Evolutionary conservation across 176 grass and related monocot species (phyloP).

Genomic region (Musa troglodytarum): DNA sequence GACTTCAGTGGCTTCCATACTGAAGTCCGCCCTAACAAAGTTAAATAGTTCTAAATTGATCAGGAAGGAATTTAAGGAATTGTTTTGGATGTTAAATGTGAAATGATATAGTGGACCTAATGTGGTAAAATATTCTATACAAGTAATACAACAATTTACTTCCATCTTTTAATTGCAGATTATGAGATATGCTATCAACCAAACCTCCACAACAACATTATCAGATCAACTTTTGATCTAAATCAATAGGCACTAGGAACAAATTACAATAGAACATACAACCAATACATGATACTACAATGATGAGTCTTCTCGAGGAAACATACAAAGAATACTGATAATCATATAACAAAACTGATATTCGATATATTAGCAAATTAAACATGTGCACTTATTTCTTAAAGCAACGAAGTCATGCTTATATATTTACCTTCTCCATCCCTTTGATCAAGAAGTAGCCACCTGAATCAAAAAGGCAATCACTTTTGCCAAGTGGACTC

Average conservation of each 20-base stretch:
- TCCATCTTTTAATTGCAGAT: neutral
- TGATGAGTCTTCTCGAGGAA: neutral
- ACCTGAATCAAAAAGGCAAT: constrained; percentile 83
- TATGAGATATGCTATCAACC: neutral
- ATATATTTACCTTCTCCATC: constrained; percentile 79
- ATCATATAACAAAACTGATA: neutral
- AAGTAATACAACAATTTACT: neutral
- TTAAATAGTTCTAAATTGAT: neutral
- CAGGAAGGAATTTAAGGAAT: neutral
- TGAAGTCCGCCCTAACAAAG: neutral
- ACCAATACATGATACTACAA: neutral
- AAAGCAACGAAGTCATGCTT: neutral
- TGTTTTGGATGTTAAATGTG: neutral
- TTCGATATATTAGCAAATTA: neutral
- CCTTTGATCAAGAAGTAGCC: constrained; percentile 99
- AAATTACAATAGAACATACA: neutral
- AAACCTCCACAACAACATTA: neutral
- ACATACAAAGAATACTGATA: neutral
- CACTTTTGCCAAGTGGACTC: constrained; percentile 38
- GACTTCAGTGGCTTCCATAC: too few species aligned
- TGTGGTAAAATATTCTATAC: neutral
- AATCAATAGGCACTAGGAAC: neutral
- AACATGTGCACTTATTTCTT: neutral
- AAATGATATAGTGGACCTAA: neutral
- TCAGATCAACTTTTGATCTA: neutral